Conservation (phyloP, 805 yeast genomes). For the Lipomyces lipofer region DNA sequence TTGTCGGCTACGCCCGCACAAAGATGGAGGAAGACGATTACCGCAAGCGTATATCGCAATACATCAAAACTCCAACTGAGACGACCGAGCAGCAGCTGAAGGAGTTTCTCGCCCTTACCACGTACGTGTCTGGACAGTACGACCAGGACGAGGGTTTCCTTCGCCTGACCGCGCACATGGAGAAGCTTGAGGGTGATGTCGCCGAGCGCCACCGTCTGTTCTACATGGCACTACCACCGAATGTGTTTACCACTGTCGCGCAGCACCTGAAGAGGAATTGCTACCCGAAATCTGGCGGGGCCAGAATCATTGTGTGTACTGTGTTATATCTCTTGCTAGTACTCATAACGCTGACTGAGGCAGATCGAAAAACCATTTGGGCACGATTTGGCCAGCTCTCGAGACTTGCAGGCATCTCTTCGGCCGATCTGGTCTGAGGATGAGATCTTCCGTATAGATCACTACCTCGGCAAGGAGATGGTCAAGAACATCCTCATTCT, state of each 20-base stretch:
- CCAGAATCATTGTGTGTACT: conserved; percentile 81
- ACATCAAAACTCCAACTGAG: conserved; percentile 58
- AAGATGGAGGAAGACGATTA: conserved; percentile 66
- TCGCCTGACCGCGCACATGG: conserved; percentile 55
- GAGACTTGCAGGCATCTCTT: conserved; percentile 71
- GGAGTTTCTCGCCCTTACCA: conserved; percentile 63
- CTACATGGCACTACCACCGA: conserved; percentile 94
- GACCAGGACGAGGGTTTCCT: conserved; percentile 76
- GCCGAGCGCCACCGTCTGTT: conserved; percentile 72
- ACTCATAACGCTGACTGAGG: too few relatives aligned
- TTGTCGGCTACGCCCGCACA: conserved; percentile 92
- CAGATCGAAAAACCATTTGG: conserved; percentile 99
- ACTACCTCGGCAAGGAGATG: conserved; percentile 96
- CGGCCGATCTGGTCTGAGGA: conserved; percentile 88
- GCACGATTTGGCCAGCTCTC: conserved; percentile 77
- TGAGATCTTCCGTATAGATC: conserved; percentile 94
- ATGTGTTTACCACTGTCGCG: conserved; percentile 81
- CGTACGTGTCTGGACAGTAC: conserved; percentile 77
- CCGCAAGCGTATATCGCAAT: conserved; percentile 62
- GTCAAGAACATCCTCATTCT: conserved; percentile 88
- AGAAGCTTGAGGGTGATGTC: conserved; percentile 56
- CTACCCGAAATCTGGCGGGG: conserved; percentile 63
- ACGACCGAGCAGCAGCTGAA: conserved; percentile 45
- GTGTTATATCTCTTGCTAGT: too few relatives aligned
- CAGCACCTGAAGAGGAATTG: conserved; percentile 64